These are phyloP conservation scores for Botrytis elliptica DNA, from an alignment of 2,329 filamentous ascomycete genomes.

Conservation along the genomic window DNA sequence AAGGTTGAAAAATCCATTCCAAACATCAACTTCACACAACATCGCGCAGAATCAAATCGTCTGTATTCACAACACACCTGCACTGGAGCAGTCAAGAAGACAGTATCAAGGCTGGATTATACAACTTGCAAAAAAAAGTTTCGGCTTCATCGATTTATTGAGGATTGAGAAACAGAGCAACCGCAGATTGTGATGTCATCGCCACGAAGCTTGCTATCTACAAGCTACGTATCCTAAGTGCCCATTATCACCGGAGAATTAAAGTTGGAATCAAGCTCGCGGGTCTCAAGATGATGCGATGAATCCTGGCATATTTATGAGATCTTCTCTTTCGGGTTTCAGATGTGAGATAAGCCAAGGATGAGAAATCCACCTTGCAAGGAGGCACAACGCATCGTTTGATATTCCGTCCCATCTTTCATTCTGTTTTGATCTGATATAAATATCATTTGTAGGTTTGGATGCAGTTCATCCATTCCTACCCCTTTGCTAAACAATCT, in stretches of 20 bases:
- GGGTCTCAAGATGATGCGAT: background rate
- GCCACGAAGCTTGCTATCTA: background rate
- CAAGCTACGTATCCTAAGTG: background rate
- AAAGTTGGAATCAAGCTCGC: conserved; percentile 1
- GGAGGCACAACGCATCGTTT: conserved; percentile 7
- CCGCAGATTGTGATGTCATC: background rate
- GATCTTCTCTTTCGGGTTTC: background rate
- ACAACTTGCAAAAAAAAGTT: background rate
- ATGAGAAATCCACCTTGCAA: background rate
- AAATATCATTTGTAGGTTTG: background rate
- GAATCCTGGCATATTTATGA: background rate
- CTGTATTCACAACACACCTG: background rate
- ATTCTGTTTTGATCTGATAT: background rate
- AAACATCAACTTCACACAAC: background rate
- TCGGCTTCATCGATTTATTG: background rate
- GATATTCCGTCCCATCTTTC: background rate
- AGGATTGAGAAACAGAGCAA: background rate
- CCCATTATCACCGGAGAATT: background rate
- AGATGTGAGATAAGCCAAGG: conserved; percentile 2
- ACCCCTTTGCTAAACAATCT: background rate
- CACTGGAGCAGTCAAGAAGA: background rate
- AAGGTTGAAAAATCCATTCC: background rate
- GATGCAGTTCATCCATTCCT: background rate
- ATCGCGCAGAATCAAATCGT: background rate
- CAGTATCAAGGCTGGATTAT: background rate